Conservation (phyloP, 106 monocot genomes). For the Acorus calamus region DNA sequence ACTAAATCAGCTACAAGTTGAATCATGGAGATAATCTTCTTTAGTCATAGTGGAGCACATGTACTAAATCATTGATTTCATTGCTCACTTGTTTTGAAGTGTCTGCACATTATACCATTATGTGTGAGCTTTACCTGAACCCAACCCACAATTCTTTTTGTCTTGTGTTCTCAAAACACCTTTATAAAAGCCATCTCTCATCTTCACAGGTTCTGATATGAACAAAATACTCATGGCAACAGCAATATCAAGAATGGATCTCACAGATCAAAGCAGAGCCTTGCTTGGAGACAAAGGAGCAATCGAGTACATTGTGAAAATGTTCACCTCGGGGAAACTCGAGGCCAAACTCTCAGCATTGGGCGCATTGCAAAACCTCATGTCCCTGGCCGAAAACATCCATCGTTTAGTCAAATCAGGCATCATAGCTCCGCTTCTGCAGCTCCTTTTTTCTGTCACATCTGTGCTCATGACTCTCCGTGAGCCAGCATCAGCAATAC, state of each 20-base stretch:
- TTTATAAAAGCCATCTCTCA: neutral
- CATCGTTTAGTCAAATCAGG: conserved; percentile 42
- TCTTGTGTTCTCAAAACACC: no score
- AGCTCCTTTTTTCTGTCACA: conserved; percentile 80
- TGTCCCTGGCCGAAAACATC: conserved; percentile 36
- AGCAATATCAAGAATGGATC: conserved; percentile 59
- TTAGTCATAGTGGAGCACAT: no score
- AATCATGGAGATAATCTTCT: no score
- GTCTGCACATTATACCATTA: no score
- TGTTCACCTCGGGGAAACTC: conserved; percentile 67
- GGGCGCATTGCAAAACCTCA: conserved; percentile 57
- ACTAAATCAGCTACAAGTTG: no score
- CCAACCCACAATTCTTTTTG: no score
- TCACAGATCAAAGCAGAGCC: conserved; percentile 61
- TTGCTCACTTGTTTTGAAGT: no score
- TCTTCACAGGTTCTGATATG: conserved; percentile 74
- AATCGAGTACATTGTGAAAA: conserved; percentile 51
- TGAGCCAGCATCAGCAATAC: conserved; percentile 70
- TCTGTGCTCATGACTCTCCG: conserved; percentile 69
- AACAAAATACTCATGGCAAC: conserved; percentile 90
- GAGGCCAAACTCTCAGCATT: conserved; percentile 67
- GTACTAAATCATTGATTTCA: no score
- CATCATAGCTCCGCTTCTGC: conserved; percentile 45
- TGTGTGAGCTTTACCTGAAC: no score
- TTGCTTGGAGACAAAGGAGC: conserved; percentile 60